Evolutionary conservation across 768 basidiomycete species (phyloP).

Genomic region (Thelephora aurantiotincta): DNA sequence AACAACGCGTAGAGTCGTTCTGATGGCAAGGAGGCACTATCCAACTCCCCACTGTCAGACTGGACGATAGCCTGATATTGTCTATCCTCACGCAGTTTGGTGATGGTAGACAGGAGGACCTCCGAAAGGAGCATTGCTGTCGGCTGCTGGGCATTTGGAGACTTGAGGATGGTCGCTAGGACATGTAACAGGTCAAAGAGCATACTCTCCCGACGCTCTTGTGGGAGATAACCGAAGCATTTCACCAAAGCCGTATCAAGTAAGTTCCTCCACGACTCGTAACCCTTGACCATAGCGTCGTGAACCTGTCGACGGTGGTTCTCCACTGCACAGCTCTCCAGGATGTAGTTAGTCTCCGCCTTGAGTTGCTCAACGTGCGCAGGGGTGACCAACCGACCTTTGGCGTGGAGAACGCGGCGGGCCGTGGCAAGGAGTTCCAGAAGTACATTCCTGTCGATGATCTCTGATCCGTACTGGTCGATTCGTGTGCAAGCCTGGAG

Average conservation of each 20-base stretch:
- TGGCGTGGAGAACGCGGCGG: constrained; percentile 45
- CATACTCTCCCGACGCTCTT: constrained; percentile 76
- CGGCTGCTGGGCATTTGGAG: constrained; percentile 48
- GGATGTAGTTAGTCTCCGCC: constrained; percentile 57
- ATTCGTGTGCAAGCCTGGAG: constrained; percentile 54
- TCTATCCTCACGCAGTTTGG: constrained; percentile 78
- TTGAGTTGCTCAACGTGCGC: constrained; percentile 53
- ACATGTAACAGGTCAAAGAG: constrained; percentile 83
- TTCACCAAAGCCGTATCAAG: constrained; percentile 79
- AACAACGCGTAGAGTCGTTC: constrained; percentile 70
- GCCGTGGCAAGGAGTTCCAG: constrained; percentile 52
- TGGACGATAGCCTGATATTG: constrained; percentile 56
- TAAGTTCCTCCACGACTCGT: constrained; percentile 75
- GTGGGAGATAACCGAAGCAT: constrained; percentile 72
- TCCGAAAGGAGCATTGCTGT: constrained; percentile 80
- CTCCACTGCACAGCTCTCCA: constrained; percentile 76
- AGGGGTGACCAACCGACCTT: constrained; percentile 49
- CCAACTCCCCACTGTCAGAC: constrained; percentile 46
- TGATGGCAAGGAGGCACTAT: constrained; percentile 57
- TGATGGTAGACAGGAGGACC: constrained; percentile 65
- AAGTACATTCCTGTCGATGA: constrained; percentile 65
- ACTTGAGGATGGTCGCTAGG: constrained; percentile 55
- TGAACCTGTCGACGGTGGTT: constrained; percentile 78
- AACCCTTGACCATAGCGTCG: constrained; percentile 52
- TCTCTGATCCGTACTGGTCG: constrained; percentile 63